These are phyloP conservation scores for Ophiosphaerella narmari DNA, from an alignment of 2,329 filamentous ascomycete genomes.

Conservation along the genomic window DNA sequence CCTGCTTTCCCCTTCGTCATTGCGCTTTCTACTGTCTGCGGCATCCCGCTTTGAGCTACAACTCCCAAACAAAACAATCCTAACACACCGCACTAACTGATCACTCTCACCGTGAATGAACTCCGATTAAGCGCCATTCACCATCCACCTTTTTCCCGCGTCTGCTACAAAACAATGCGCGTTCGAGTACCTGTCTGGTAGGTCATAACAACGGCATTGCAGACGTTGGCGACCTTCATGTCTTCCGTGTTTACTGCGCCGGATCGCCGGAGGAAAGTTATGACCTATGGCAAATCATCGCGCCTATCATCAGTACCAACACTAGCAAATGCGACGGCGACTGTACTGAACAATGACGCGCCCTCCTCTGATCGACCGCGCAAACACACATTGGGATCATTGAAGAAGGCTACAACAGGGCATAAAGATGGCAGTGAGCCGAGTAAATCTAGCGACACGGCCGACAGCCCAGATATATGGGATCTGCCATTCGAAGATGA, in stretches of 20 bases:
- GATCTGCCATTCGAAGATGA: slow-evolving; percentile 50
- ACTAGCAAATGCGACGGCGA: background rate
- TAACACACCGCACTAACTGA: slow-evolving; percentile 7
- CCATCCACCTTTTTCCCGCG: background rate
- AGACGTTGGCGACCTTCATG: slow-evolving; percentile 31
- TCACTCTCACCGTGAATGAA: slow-evolving; percentile 1
- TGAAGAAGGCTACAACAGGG: slow-evolving; percentile 12
- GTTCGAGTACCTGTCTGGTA: slow-evolving; percentile 13
- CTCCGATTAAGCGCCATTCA: background rate
- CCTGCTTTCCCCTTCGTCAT: background rate
- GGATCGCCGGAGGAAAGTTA: slow-evolving; percentile 44
- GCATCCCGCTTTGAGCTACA: slow-evolving; percentile 4
- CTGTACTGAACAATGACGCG: slow-evolving; percentile 27
- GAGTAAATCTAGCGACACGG: slow-evolving; percentile 9
- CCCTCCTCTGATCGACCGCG: slow-evolving; percentile 42
- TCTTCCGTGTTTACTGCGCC: slow-evolving; percentile 33
- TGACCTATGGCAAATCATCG: slow-evolving; percentile 47
- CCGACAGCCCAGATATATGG: slow-evolving; percentile 38
- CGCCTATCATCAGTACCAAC: slow-evolving; percentile 24
- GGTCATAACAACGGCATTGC: slow-evolving; percentile 11
- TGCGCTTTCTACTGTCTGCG: background rate
- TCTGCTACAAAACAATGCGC: slow-evolving; percentile 24
- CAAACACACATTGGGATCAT: slow-evolving; percentile 19
- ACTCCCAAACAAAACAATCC: background rate
- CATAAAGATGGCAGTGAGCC: slow-evolving; percentile 5